Evolutionary conservation across 148 eudicot species (phyloP).

Genomic region (Arctostaphylos glauca): DNA sequence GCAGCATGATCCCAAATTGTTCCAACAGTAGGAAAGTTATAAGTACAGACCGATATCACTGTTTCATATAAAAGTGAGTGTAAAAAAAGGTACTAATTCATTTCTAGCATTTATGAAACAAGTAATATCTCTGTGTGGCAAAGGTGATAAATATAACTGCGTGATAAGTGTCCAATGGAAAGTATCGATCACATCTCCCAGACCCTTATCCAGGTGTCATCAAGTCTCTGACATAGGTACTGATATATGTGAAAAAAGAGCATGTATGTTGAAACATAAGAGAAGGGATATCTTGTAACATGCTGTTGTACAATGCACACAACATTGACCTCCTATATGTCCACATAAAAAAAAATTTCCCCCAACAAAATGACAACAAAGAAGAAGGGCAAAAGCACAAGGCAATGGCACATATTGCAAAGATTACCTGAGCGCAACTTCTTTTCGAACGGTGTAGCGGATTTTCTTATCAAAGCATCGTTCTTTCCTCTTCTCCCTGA

Average conservation of each 20-base stretch:
- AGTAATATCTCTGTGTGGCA: neutral
- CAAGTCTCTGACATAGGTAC: neutral
- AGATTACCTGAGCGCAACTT: slow-evolving; percentile 83
- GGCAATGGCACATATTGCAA: neutral
- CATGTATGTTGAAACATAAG: neutral
- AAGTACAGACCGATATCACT: neutral
- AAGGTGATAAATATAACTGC: neutral
- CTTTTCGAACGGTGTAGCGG: slow-evolving; percentile 80
- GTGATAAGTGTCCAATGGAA: neutral
- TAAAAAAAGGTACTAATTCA: neutral
- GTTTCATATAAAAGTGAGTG: neutral
- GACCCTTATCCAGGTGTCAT: neutral
- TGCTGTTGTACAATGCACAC: neutral
- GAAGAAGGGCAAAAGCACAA: neutral
- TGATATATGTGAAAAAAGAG: neutral
- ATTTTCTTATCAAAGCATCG: slow-evolving; percentile 88
- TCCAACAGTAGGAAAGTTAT: neutral
- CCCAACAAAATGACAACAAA: neutral
- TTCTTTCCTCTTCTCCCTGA: slow-evolving; percentile 89
- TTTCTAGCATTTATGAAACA: neutral
- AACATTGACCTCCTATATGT: neutral
- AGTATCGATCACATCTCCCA: neutral
- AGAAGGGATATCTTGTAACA: neutral
- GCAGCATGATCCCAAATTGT: neutral
- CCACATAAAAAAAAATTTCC: neutral